Percentiles rank a stretch among this genome's conserved stretches.
Conservation (phyloP, 257 asterid genomes). For the Paraleonurus japonicus region DNA sequence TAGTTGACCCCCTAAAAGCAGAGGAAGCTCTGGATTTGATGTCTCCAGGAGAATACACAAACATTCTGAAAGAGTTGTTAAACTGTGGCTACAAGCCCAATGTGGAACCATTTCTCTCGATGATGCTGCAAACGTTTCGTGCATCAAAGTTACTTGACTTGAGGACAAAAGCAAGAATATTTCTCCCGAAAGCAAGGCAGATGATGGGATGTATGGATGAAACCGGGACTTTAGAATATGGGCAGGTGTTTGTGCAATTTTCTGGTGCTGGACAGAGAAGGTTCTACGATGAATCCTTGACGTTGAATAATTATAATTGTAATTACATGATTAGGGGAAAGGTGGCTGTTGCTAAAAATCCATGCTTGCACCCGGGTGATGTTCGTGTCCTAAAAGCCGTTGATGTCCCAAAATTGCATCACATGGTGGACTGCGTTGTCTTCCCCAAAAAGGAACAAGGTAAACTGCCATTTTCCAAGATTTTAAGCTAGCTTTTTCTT, state of each 20-base stretch:
- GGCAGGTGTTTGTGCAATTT: slow-evolving; percentile 76
- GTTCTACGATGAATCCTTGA: slow-evolving; percentile 32
- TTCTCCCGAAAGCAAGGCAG: slow-evolving; percentile 61
- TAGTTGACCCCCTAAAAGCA: slow-evolving; percentile 67
- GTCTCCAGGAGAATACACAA: slow-evolving; percentile 79
- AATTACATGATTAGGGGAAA: slow-evolving; percentile 37
- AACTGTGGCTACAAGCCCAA: slow-evolving; percentile 82
- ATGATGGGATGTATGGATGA: slow-evolving; percentile 98
- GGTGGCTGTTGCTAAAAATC: slow-evolving; percentile 86
- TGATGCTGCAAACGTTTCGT: slow-evolving; percentile 84
- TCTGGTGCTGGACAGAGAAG: slow-evolving; percentile 42
- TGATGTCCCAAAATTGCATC: slow-evolving; percentile 53
- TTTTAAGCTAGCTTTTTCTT: background rate
- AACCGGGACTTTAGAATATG: slow-evolving; percentile 69
- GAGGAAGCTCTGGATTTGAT: slow-evolving; percentile 74
- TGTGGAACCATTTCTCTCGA: slow-evolving; percentile 78
- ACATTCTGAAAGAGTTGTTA: slow-evolving; percentile 77
- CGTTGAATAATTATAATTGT: slow-evolving; percentile 13
- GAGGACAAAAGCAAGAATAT: slow-evolving; percentile 58
- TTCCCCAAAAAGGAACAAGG: slow-evolving; percentile 82
- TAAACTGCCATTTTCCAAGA: slow-evolving; percentile 25
- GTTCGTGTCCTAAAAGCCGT: slow-evolving; percentile 73
- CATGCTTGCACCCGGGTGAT: slow-evolving; percentile 97
- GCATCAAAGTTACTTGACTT: slow-evolving; percentile 71
- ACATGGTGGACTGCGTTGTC: slow-evolving; percentile 93